Evolutionary conservation across 208 protist species (phyloP), one percentile per base, ranked within the genome.

Genomic region (Trypanosoma mega): DNA sequence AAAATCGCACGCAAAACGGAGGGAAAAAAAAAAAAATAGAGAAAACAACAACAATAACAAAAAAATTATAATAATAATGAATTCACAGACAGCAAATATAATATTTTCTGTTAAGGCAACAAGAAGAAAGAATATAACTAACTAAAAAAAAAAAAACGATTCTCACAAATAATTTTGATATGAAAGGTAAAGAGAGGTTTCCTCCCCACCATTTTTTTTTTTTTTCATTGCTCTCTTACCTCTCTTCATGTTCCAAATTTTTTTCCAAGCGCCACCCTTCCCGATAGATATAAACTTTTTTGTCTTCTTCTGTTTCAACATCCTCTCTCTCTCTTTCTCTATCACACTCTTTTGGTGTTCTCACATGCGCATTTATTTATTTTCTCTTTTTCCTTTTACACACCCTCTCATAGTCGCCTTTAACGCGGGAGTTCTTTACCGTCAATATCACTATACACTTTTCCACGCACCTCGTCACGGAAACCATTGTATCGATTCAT

Each of bases 401-500:
- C 34, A 39, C 6, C 12, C 16, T 26, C n/a, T 49, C n/a, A 24
- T 5, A 11, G 9, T 11, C 16, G n/a, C 4, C n/a, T 20, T 71
- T 58, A 93, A 12, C 87, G 74, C 2, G 87, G 87, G 16, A 87
- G 34, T 30, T 93, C 87, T n/a, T 76, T 72, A 0, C 82, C 82
- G 16, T 73, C 57, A 2, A 90, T 59, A 14, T 92, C 88, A 53
- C 78, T 88, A 74, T 94, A 94, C 20, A 83, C 85, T 49, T 87
- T 92, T 41, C 65, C 70, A 16, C 88, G 85, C 37, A 94, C 60
- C 24, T 94, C 85, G 51, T 92, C 80, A 12, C 88, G 76, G 46
- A 94, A 94, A 6, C 67, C 73, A 68, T 90, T 87, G 58, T 92
- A 92, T 0, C 88, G 74, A 55, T 94, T 94, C 88, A 94, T 94